Percentiles rank a stretch among this genome's conserved stretches.
Conservation (phyloP, 2,329 filamentous ascomycete genomes). For the Huntiella savannae region DNA sequence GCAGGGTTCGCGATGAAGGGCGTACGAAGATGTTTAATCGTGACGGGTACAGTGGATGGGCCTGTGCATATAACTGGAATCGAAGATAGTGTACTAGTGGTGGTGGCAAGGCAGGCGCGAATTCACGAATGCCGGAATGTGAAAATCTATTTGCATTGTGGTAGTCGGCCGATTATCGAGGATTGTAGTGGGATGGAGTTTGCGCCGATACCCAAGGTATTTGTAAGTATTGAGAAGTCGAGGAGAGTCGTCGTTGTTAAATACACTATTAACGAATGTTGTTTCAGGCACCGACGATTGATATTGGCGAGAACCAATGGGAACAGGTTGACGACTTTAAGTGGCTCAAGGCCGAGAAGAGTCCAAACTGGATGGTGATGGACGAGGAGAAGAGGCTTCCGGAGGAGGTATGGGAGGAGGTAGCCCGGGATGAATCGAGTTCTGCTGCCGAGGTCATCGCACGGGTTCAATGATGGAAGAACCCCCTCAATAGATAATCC, state of each 20-base stretch:
- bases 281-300: conserved; percentile 2
- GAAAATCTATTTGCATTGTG: conserved; percentile 65
- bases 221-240: conserved; percentile 29
- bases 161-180: conserved; percentile 83
- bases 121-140: conserved; percentile 76
- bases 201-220: conserved; percentile 49
- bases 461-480: neutral
- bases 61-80: conserved; percentile 68
- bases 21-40: conserved; percentile 49
- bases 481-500: neutral
- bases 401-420: conserved; percentile 48
- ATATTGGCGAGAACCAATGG: conserved; percentile 47
- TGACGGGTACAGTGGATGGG: conserved; percentile 62
- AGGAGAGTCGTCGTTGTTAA: neutral
- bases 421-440: conserved; percentile 34
- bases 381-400: conserved; percentile 37
- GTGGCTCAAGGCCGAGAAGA: conserved; percentile 73
- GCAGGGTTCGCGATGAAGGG: conserved; percentile 49
- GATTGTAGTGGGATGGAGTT: conserved; percentile 66
- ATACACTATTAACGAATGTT: conserved; percentile 1
- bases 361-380: conserved; percentile 71
- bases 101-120: conserved; percentile 69
- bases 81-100: conserved; percentile 53
- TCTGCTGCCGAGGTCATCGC: neutral
- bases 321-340: conserved; percentile 92